Evolutionary conservation across 192 early-diverging fungal genomes (phyloP).

Genomic region (Thamnidium elegans): DNA sequence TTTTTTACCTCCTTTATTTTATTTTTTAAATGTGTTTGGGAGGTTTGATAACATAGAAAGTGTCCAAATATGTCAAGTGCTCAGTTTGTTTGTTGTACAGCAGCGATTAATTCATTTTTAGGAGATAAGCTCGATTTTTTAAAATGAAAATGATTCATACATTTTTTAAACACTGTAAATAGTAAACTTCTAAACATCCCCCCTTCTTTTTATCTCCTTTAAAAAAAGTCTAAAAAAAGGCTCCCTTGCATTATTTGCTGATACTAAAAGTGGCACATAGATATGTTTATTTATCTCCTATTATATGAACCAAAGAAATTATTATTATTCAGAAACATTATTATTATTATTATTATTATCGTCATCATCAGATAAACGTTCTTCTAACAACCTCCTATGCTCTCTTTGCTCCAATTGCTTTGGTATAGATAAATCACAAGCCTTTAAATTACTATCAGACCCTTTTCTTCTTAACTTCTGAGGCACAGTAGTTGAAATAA

Average conservation of each 20-base stretch:
- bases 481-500: no score
- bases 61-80: no score
- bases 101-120: no score
- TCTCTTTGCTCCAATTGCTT: constrained; percentile 1
- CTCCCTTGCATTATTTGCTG: background rate
- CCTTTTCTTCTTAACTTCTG: no score
- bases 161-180: no score
- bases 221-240: constrained; percentile 5
- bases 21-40: no score
- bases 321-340: constrained; percentile 8
- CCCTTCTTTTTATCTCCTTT: background rate
- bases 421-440: constrained; percentile 4
- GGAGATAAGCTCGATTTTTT: no score
- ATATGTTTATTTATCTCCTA: constrained; percentile 6
- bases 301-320: background rate
- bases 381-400: background rate
- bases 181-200: no score
- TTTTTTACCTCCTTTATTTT: no score
- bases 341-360: constrained; percentile 13
- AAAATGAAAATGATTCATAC: no score
- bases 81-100: no score
- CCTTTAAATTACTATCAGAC: background rate
- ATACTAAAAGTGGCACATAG: background rate
- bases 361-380: background rate
- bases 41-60: no score